phyloP scores from a whole-genome alignment of 768 basidiomycete species.

The Dendrothele bispora region DNA sequence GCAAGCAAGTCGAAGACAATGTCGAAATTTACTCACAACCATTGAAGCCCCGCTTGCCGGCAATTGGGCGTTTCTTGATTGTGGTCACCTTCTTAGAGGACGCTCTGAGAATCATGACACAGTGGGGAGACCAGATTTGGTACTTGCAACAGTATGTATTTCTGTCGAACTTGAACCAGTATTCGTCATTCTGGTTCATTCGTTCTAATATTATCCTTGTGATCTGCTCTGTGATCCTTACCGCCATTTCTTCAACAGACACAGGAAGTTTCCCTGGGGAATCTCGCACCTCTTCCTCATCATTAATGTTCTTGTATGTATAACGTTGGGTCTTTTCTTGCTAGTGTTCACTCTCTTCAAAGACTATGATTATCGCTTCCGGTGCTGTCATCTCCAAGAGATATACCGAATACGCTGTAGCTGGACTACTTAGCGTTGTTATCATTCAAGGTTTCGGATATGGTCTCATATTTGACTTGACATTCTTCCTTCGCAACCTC shows the following conservation, averaged over 20 bases:
- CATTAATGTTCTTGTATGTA: constrained; percentile 85
- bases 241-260: constrained; percentile 46
- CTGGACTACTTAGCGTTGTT: constrained; percentile 88
- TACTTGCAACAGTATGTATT: constrained; percentile 87
- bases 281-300: constrained; percentile 91
- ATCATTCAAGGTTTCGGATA: constrained; percentile 97
- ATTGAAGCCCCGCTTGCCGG: constrained; percentile 89
- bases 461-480: constrained; percentile 98
- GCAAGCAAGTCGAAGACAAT: constrained; percentile 84
- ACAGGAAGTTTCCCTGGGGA: constrained; percentile 95
- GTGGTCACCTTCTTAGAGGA: constrained; percentile 99
- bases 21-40: constrained; percentile 94
- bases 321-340: not conserved
- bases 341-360: constrained; percentile 5
- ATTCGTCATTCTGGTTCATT: constrained; percentile 11
- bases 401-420: constrained; percentile 86
- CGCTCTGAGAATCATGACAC: constrained; percentile 87
- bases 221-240: not conserved
- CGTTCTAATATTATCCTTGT: not conserved
- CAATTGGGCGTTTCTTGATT: constrained; percentile 94
- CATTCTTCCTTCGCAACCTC: constrained; percentile 99
- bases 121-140: constrained; percentile 98
- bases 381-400: constrained; percentile 84
- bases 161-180: constrained; percentile 2
- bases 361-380: constrained; percentile 91